Evolutionary conservation across 192 early-diverging fungal genomes (phyloP), one percentile per base, ranked within the genome.

Genomic region (Cetraspora pellucida): DNA sequence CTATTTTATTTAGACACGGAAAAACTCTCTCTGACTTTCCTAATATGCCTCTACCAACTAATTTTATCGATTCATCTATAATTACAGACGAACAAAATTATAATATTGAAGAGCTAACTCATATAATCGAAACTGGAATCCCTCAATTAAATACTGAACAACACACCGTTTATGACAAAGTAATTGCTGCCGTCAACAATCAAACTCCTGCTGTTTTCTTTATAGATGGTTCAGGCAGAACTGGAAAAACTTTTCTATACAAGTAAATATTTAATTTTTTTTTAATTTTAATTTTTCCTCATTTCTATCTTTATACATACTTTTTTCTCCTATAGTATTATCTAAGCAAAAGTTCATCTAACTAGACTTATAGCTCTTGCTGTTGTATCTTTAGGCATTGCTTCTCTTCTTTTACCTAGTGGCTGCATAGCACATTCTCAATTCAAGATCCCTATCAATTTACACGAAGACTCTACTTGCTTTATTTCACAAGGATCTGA

Each of bases 401-500:
- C 83, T 8, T 72, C 83, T 16, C 54, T 81, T 21, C 60, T 82
- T 0, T 61, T 85, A 13, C 21, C 50, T 45, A 78, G 77, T 23
- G 81, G 81, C 0, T 5, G 72, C 46, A 82, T 81, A 0, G 81
- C 81, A 3, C 83, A 85, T 46, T 79, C 81, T 0, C 23, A 44
- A 16, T 85, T 85, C 58, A 77, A 79, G 58, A 64, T 82, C 2
- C 83, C 79, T 5, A 10, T 85, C 16, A 30, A 57, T 10, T 25
- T 79, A 13, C 9, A 77, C 27, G 78, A 79, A 52, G 55, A 61
- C 11, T 74, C 77, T 9, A 66, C 71, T 8, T 84, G 80, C 37
- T 49, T 66, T 49, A 72, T 76, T 8, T 21, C 67, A 19, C 57
- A 57, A 17, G 19, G 30, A 21, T 75, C 64, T 14, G 16, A 71